Base-by-base conservation (phyloP, 1,284 basidiomycete genomes). In the Agaricales sp. region DNA sequence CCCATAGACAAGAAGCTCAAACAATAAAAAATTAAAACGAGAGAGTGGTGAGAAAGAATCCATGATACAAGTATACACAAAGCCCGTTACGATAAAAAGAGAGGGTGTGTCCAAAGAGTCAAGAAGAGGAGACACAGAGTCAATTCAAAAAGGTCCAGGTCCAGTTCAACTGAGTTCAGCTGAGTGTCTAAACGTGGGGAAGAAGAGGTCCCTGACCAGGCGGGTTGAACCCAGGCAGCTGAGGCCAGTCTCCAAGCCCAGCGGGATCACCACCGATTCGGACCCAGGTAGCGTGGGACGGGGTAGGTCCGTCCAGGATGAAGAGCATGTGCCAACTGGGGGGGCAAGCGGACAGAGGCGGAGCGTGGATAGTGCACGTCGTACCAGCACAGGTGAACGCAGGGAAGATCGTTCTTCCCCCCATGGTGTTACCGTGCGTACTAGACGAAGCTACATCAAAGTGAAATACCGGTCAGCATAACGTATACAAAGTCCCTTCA, bases 401-500 rank as follows among this genome's bases (percentile, higher is more conserved):
- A 1, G 83, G 85, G 70, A 87, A 86, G 53, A 87, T 66, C 0
- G 77, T 81, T 44, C 84, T 70, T 3, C 74, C 70, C 3, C 82
- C 83, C 81, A 87, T 85, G 2, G 75, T 67, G 56, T 85, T 86
- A n/a, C 83, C 84, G 56, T 87, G 84, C 0, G 83, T 87, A 53
- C 78, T 83, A n/a, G 84, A 84, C 0, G 76, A 72, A 1, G 82
- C 83, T 82, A 50, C 19, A 41, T n/a, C 30, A 30, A 41, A 20
- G 48, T 8, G 3, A 16, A 3, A 23, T 19, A 12, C 38, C 4
- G 39, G 18, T 43, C 22, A 25, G 16, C 25, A 39, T 20, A 54
- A 39, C 19, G 37, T 22, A 39, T 37, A 19, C 26, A 39, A 30
- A 6, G 3, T 45, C 2, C 39, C 4, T 18, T 41, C 8, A 20